These are phyloP conservation scores for Spergularia azorica DNA, from an alignment of 179 eudicot species.

Conservation along the genomic window DNA sequence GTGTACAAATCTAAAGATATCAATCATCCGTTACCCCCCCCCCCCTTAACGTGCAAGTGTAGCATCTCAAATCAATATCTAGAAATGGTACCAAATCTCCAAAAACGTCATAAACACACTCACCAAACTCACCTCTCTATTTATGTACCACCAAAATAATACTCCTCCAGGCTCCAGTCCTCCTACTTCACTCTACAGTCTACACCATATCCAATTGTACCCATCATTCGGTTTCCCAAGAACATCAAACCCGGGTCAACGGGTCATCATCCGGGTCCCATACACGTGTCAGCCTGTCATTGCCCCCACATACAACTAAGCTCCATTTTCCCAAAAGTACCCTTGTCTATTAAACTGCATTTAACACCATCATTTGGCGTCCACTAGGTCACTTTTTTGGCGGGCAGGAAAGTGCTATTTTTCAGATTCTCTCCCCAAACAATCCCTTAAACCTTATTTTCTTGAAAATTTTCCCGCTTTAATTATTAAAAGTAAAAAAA, in stretches of 20 bases:
- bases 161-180: too few relatives aligned
- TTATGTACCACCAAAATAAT: conserved; percentile 17
- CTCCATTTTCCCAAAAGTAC: conserved; percentile 42
- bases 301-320: conserved; percentile 22
- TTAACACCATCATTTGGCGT: conserved; percentile 66
- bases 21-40: neutral
- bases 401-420: conserved; percentile 40
- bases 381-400: conserved; percentile 61
- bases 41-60: neutral
- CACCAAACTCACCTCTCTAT: conserved; percentile 47
- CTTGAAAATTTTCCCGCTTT: conserved; percentile 22
- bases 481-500: conserved; percentile 7
- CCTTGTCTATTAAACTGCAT: conserved; percentile 40
- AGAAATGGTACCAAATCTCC: neutral
- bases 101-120: conserved; percentile 32
- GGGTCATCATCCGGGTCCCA: neutral
- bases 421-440: conserved; percentile 3
- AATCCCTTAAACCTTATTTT: neutral
- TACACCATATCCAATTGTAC: neutral
- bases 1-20: too few relatives aligned
- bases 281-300: neutral
- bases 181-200: too few relatives aligned
- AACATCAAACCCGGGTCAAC: too few relatives aligned
- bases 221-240: too few relatives aligned
- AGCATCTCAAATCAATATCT: conserved; percentile 13